A percentile compares a stretch with the other conserved stretches of the same genome.
phyloP scores from a whole-genome alignment of 768 basidiomycete species.

The Rhizopogon roseolus region DNA sequence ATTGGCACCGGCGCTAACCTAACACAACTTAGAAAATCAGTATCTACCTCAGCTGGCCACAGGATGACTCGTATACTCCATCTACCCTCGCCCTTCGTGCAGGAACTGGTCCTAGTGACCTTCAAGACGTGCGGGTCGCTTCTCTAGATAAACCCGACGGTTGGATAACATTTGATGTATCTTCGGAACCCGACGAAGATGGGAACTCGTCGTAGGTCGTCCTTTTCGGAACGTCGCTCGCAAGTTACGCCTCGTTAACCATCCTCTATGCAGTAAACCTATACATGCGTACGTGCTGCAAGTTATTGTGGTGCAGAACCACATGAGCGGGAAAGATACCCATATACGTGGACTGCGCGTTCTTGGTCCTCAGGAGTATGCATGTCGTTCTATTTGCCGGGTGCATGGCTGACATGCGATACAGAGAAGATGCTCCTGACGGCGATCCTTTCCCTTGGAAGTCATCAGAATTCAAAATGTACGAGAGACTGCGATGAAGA shows the following conservation, averaged over 20 bases:
- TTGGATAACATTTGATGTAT: constrained; percentile 87
- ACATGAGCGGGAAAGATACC: constrained; percentile 98
- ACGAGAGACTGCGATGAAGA: constrained; percentile 65
- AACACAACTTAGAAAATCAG: constrained; percentile 71
- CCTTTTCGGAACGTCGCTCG: neutral
- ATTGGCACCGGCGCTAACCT: neutral
- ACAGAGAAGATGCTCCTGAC: constrained; percentile 40
- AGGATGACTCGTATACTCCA: constrained; percentile 97
- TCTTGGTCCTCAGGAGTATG: constrained; percentile 82
- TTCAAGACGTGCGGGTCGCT: constrained; percentile 86
- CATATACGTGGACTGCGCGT: constrained; percentile 89
- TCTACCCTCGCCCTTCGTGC: constrained; percentile 87
- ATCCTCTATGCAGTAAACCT: constrained; percentile 54
- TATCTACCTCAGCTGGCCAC: constrained; percentile 71
- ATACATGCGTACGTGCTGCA: constrained; percentile 89
- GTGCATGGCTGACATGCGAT: constrained; percentile 3
- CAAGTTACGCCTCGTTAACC: neutral
- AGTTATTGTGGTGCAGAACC: constrained; percentile 86
- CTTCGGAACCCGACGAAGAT: constrained; percentile 74
- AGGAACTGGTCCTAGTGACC: constrained; percentile 85
- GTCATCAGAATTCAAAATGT: constrained; percentile 64
- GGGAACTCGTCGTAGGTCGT: constrained; percentile 74
- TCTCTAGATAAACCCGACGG: constrained; percentile 90
- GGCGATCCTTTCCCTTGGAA: constrained; percentile 75
- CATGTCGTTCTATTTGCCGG: neutral